Percentiles rank a stretch among this genome's conserved stretches.
Conservation (phyloP, 2,329 filamentous ascomycete genomes). For the Penicillium sp. region DNA sequence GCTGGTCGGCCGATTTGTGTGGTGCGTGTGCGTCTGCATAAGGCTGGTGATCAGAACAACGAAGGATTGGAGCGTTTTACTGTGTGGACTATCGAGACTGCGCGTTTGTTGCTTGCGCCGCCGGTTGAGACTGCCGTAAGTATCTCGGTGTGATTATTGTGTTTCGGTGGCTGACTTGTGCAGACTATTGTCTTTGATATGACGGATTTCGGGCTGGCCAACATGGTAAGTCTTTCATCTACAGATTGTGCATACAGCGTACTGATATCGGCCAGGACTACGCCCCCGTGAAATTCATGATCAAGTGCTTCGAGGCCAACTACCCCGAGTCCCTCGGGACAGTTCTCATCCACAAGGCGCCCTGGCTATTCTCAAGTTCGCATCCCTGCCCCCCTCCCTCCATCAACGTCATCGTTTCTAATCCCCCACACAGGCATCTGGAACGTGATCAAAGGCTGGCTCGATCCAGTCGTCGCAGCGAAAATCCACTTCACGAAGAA, state of each 20-base stretch:
- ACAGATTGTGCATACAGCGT: not conserved
- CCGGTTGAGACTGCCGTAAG: conserved; percentile 89
- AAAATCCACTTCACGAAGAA: conserved; percentile 94
- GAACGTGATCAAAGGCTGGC: conserved; percentile 92
- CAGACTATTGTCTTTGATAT: conserved; percentile 94
- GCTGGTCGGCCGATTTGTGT: conserved; percentile 80
- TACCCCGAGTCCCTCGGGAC: conserved; percentile 90
- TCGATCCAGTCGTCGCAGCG: conserved; percentile 89
- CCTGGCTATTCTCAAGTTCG: conserved; percentile 90
- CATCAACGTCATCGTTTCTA: not conserved
- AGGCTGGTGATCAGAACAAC: conserved; percentile 74
- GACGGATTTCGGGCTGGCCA: conserved; percentile 87
- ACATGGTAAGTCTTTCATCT: conserved; percentile 65
- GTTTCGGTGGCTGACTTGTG: conserved; percentile 18
- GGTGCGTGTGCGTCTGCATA: conserved; percentile 78
- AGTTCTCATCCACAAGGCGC: conserved; percentile 90
- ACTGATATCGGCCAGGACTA: conserved; percentile 63
- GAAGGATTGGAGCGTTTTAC: conserved; percentile 83
- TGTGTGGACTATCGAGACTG: conserved; percentile 90
- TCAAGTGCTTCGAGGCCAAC: conserved; percentile 98
- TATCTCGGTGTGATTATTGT: conserved; percentile 22
- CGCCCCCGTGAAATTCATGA: conserved; percentile 96
- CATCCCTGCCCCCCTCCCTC: conserved; percentile 9
- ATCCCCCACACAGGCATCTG: conserved; percentile 64
- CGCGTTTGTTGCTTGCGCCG: conserved; percentile 72